Percentiles rank a stretch among this genome's conserved stretches.
phyloP scores from a whole-genome alignment of 306 rosid species.

The Myrica gale region DNA sequence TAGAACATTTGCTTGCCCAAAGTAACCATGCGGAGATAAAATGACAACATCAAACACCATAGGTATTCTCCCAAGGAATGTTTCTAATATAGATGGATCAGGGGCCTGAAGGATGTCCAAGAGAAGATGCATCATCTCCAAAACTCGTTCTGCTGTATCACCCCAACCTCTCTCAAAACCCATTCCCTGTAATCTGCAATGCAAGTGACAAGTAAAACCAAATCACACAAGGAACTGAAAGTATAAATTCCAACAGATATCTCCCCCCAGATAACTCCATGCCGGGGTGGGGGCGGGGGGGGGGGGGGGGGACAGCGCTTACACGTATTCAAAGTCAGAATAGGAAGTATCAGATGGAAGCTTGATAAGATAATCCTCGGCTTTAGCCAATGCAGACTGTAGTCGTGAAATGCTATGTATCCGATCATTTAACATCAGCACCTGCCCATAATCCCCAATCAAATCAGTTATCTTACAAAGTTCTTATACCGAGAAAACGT shows the following conservation, averaged over 20 bases:
- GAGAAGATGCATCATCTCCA: conserved; percentile 77
- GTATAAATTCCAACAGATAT: conserved; percentile 6
- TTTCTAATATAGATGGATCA: conserved; percentile 84
- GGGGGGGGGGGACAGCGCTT: conserved; percentile 21
- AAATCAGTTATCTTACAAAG: not conserved
- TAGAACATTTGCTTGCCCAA: conserved; percentile 92
- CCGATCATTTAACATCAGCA: conserved; percentile 79
- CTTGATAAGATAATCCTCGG: conserved; percentile 74
- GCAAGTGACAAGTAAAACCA: conserved; percentile 12
- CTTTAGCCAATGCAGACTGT: conserved; percentile 70
- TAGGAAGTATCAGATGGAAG: conserved; percentile 49
- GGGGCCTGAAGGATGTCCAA: conserved; percentile 89
- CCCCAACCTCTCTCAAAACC: conserved; percentile 98
- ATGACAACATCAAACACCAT: conserved; percentile 93
- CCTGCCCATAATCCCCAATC: conserved; percentile 45
- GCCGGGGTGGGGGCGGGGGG: not conserved
- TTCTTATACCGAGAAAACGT: not conserved
- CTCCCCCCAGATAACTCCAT: conserved; percentile 18
- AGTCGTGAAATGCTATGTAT: conserved; percentile 59
- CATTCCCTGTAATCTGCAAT: conserved; percentile 74
- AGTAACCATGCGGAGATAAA: conserved; percentile 89
- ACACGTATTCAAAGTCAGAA: conserved; percentile 80
- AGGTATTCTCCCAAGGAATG: conserved; percentile 84
- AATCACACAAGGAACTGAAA: not conserved
- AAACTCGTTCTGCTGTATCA: conserved; percentile 64